These are phyloP conservation scores for Trichoderma breve DNA, from an alignment of 2,329 filamentous ascomycete genomes.

Conservation along the genomic window DNA sequence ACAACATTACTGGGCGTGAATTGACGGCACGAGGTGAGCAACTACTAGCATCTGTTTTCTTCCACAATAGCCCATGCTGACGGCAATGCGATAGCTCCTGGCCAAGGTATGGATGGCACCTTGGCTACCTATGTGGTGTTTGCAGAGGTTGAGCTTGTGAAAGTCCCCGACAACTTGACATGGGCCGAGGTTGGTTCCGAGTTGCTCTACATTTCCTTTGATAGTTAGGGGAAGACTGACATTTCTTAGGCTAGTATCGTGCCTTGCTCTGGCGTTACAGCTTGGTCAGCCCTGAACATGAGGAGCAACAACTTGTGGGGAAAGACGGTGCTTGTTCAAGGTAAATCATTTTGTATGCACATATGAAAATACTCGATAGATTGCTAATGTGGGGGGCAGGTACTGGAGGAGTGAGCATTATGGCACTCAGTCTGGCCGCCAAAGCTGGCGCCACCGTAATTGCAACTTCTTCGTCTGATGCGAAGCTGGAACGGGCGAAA, in stretches of 20 bases:
- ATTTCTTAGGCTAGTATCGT: conserved; percentile 4
- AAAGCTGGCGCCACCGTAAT: conserved; percentile 51
- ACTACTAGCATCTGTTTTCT: neutral
- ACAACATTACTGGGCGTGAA: conserved; percentile 14
- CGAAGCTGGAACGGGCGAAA: conserved; percentile 45
- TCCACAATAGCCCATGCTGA: neutral
- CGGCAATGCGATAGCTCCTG: neutral
- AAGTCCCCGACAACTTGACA: conserved; percentile 5
- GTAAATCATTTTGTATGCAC: neutral
- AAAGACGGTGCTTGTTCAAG: conserved; percentile 15
- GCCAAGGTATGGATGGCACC: conserved; percentile 9
- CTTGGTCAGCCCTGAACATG: conserved; percentile 14
- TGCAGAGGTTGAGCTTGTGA: neutral
- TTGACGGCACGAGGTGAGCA: neutral
- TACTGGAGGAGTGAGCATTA: conserved; percentile 41
- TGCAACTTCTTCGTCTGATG: conserved; percentile 51
- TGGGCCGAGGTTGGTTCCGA: conserved; percentile 8
- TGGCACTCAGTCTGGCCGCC: conserved; percentile 44
- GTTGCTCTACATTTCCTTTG: neutral
- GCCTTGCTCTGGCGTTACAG: conserved; percentile 10
- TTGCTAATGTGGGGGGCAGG: conserved; percentile 23
- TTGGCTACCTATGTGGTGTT: conserved; percentile 11
- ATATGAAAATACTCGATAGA: neutral
- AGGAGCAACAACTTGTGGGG: neutral
- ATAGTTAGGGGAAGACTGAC: neutral